Evolutionary conservation across 495 filamentous ascomycete species (phyloP).

Genomic region (Neurospora terricola): DNA sequence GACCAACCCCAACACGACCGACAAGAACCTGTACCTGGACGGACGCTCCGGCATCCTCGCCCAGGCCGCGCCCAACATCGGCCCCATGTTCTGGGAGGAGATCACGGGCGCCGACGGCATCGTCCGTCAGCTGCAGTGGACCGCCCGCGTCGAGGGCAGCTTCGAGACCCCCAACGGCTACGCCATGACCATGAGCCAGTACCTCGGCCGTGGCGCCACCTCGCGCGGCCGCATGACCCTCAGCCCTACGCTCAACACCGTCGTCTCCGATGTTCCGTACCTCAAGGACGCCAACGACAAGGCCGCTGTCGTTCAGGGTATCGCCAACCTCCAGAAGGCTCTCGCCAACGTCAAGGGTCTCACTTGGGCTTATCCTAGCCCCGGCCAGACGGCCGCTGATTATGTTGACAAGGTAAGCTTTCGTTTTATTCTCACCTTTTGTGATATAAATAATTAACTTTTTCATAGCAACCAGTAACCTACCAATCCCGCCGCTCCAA

Average conservation of each 20-base stretch:
- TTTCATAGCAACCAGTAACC: not conserved
- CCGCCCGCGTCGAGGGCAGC: slow-evolving; percentile 49
- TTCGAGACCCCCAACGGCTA: slow-evolving; percentile 29
- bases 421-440: not conserved
- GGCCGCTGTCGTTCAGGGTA: slow-evolving; percentile 41
- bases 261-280: slow-evolving; percentile 45
- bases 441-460: not conserved
- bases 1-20: slow-evolving; percentile 28
- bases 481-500: slow-evolving; percentile 50
- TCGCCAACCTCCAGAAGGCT: slow-evolving; percentile 49
- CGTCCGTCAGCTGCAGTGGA: slow-evolving; percentile 56
- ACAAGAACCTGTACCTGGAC: slow-evolving; percentile 27
- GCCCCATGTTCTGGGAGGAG: slow-evolving; percentile 52
- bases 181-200: slow-evolving; percentile 53
- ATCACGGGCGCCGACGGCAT: slow-evolving; percentile 53
- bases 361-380: slow-evolving; percentile 41
- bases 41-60: slow-evolving; percentile 52
- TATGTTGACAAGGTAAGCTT: slow-evolving; percentile 37
- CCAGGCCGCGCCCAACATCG: slow-evolving; percentile 60
- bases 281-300: slow-evolving; percentile 44
- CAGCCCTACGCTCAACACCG: slow-evolving; percentile 43
- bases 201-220: slow-evolving; percentile 52
- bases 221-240: slow-evolving; percentile 56
- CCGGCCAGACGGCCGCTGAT: slow-evolving; percentile 39
- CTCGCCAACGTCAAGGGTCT: slow-evolving; percentile 43